A percentile compares a stretch with the other conserved stretches of the same genome.
phyloP scores from a whole-genome alignment of 2,329 filamentous ascomycete genomes.

The Knoxdaviesia proteae region DNA sequence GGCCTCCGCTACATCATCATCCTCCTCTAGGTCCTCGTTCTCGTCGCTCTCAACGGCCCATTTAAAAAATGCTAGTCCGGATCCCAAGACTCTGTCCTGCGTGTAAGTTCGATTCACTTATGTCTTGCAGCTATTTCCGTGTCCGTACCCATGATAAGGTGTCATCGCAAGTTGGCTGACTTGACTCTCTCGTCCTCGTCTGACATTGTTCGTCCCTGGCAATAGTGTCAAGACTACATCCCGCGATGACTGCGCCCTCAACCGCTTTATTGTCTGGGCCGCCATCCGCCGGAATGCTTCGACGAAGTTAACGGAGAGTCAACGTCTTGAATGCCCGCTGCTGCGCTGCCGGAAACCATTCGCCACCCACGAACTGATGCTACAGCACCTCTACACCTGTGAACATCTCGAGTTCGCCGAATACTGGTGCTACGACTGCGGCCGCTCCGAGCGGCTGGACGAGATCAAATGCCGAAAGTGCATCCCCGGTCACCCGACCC shows the following conservation, averaged over 20 bases:
- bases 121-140: slow-evolving; percentile 1
- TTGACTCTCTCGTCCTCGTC: not conserved
- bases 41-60: no score
- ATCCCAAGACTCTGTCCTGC: slow-evolving; percentile 8
- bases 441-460: slow-evolving; percentile 29
- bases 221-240: slow-evolving; percentile 9
- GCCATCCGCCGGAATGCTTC: slow-evolving; percentile 32
- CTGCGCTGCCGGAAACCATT: slow-evolving; percentile 28
- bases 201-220: no score
- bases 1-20: no score
- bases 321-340: slow-evolving; percentile 30
- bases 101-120: slow-evolving; percentile 11
- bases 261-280: slow-evolving; percentile 35
- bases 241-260: slow-evolving; percentile 27
- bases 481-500: slow-evolving; percentile 23
- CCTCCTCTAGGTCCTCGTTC: no score
- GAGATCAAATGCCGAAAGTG: slow-evolving; percentile 25
- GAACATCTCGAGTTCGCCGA: slow-evolving; percentile 25
- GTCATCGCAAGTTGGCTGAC: no score
- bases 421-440: slow-evolving; percentile 36
- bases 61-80: no score
- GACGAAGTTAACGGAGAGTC: slow-evolving; percentile 21
- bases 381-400: slow-evolving; percentile 28
- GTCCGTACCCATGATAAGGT: not conserved
- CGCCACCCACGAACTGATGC: slow-evolving; percentile 30